Conservation (phyloP, 2,329 filamentous ascomycete genomes). For the Gliomastix tumulicola region DNA sequence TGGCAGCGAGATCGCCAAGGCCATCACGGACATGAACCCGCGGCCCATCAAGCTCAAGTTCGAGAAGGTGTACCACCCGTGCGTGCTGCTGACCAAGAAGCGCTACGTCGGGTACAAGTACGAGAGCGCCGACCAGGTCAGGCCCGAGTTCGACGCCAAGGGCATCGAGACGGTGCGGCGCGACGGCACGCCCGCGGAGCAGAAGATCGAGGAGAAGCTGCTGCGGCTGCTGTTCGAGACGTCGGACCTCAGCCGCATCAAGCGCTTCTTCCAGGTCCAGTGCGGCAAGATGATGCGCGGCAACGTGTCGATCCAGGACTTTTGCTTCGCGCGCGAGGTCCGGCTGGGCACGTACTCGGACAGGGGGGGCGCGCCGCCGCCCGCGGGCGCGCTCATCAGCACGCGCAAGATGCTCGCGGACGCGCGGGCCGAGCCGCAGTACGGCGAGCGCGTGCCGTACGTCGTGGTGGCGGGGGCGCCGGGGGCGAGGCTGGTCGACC, state of each 20-base stretch:
- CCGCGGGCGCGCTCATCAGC: constrained; percentile 83
- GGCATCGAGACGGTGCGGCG: constrained; percentile 95
- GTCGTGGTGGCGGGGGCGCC: constrained; percentile 87
- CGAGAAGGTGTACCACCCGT: constrained; percentile 96
- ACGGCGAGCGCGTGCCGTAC: constrained; percentile 91
- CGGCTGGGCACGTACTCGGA: constrained; percentile 78
- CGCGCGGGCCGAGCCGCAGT: constrained; percentile 81
- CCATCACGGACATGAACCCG: constrained; percentile 84
- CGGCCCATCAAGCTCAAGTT: constrained; percentile 93
- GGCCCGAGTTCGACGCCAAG: constrained; percentile 93
- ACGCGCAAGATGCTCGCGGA: constrained; percentile 82
- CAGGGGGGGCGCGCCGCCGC: constrained; percentile 68
- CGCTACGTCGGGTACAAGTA: constrained; percentile 98
- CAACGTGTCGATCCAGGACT: constrained; percentile 84
- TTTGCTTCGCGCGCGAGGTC: constrained; percentile 92
- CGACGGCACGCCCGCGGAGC: constrained; percentile 90
- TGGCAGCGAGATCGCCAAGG: constrained; percentile 83
- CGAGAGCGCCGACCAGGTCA: constrained; percentile 65
- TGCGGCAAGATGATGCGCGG: constrained; percentile 91
- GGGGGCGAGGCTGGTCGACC: constrained; percentile 77
- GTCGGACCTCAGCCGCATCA: constrained; percentile 80
- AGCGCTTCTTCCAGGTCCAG: constrained; percentile 82
- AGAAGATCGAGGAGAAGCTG: constrained; percentile 92
- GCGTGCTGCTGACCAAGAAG: constrained; percentile 91
- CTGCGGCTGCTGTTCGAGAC: constrained; percentile 87